Conservation (phyloP, 1,284 basidiomycete genomes). For the Tilletia setariae region DNA sequence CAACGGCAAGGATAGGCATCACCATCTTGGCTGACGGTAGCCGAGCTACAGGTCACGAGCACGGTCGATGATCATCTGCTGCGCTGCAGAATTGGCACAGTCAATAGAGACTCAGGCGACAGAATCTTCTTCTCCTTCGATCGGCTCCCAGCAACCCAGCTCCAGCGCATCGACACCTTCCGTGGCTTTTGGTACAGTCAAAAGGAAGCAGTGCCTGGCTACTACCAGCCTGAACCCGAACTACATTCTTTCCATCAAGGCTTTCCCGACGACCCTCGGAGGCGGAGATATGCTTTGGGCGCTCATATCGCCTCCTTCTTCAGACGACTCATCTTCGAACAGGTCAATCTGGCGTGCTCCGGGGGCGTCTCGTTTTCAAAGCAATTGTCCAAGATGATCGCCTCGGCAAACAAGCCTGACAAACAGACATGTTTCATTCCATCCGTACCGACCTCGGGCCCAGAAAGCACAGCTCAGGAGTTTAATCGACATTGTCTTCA, state of each 20-base stretch:
- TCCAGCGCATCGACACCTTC: not conserved
- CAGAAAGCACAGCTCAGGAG: not conserved
- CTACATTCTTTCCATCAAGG: slow-evolving; percentile 1
- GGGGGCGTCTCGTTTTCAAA: slow-evolving; percentile 54
- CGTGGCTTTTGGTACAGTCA: slow-evolving; percentile 39
- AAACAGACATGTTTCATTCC: slow-evolving; percentile 46
- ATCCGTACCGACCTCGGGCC: not conserved
- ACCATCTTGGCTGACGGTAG: not conserved
- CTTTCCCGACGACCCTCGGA: slow-evolving; percentile 3
- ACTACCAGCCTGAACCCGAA: not conserved
- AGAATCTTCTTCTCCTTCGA: slow-evolving; percentile 26
- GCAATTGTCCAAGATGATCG: slow-evolving; percentile 53
- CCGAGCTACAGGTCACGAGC: slow-evolving; percentile 30
- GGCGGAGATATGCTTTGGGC: slow-evolving; percentile 33
- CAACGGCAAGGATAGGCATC: not conserved
- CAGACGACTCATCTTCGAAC: slow-evolving; percentile 40
- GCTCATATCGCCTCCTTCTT: slow-evolving; percentile 52
- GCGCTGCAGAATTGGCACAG: not conserved
- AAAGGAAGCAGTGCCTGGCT: slow-evolving; percentile 24
- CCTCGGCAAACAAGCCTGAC: slow-evolving; percentile 52
- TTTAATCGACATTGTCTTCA: slow-evolving; percentile 8
- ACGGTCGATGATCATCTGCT: slow-evolving; percentile 48
- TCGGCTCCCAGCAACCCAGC: slow-evolving; percentile 9
- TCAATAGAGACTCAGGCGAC: not conserved
- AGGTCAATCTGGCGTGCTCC: slow-evolving; percentile 53